Conservation (phyloP, 306 rosid species). For the Hippophae rhamnoides region DNA sequence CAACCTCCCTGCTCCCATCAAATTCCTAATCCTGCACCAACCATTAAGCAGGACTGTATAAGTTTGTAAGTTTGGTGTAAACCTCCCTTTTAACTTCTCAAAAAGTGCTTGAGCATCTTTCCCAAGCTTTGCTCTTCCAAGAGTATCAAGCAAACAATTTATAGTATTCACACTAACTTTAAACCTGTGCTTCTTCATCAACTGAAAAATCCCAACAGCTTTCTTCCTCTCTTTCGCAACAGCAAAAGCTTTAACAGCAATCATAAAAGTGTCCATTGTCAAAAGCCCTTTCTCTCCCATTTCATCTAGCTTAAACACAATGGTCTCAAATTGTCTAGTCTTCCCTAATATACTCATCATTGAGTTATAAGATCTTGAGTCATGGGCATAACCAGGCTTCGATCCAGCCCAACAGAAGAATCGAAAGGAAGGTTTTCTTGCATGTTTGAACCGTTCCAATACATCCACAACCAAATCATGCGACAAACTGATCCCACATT, state of each 20-base stretch:
- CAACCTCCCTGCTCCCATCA: constrained; percentile 80
- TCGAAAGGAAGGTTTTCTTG: constrained; percentile 80
- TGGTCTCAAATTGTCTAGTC: constrained; percentile 86
- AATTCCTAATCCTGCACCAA: constrained; percentile 65
- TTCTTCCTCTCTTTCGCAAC: constrained; percentile 82
- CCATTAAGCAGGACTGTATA: constrained; percentile 69
- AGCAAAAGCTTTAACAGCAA: constrained; percentile 66
- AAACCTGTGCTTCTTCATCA: constrained; percentile 68
- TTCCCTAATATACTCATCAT: constrained; percentile 74
- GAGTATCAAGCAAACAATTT: constrained; percentile 74
- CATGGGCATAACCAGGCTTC: constrained; percentile 54
- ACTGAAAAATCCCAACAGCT: constrained; percentile 68
- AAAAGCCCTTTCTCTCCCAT: constrained; percentile 71
- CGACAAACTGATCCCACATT: constrained; percentile 45
- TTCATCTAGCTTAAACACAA: constrained; percentile 79
- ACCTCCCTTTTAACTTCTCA: constrained; percentile 54
- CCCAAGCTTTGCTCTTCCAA: constrained; percentile 64
- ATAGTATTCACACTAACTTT: constrained; percentile 50
- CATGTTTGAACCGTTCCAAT: constrained; percentile 65
- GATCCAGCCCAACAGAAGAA: constrained; percentile 83
- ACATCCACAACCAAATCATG: constrained; percentile 73
- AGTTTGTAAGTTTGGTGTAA: constrained; percentile 52
- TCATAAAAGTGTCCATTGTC: constrained; percentile 67
- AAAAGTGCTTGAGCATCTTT: constrained; percentile 72
- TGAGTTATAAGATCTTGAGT: constrained; percentile 50